These are phyloP conservation scores for Candida montana DNA, from an alignment of 805 yeast genomes.

Conservation along the genomic window DNA sequence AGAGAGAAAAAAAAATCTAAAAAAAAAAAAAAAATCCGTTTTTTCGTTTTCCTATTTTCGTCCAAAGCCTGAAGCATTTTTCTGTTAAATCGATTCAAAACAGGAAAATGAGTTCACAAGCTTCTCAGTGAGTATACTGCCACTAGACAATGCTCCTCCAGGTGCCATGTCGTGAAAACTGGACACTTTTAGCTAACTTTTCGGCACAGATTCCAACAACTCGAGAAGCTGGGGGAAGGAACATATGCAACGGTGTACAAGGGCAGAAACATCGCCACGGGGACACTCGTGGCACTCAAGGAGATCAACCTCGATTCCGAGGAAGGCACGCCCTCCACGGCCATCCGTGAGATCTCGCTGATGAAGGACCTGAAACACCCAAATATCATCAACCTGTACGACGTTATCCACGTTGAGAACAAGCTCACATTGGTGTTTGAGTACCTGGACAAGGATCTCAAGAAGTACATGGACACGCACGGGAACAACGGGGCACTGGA, in stretches of 20 bases:
- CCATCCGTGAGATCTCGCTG: conserved; percentile 90
- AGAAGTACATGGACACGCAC: conserved; percentile 87
- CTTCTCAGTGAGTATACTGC: conserved; percentile 22
- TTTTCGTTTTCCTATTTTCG: too few species aligned
- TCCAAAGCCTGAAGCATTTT: too few species aligned
- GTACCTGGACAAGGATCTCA: conserved; percentile 87
- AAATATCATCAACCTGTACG: conserved; percentile 87
- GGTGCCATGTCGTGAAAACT: too few species aligned
- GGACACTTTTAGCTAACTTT: background rate
- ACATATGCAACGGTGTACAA: conserved; percentile 99
- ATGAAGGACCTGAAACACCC: conserved; percentile 94
- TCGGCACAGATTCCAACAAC: conserved; percentile 28
- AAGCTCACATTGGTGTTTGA: conserved; percentile 92
- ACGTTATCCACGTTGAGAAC: conserved; percentile 95
- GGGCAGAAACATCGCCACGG: conserved; percentile 80
- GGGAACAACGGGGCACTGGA: conserved; percentile 88
- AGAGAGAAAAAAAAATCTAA: background rate
- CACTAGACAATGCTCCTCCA: background rate
- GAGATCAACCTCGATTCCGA: conserved; percentile 94
- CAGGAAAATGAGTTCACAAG: conserved; percentile 23
- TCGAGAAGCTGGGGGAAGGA: conserved; percentile 89
- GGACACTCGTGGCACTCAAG: conserved; percentile 87
- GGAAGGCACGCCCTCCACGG: conserved; percentile 97
- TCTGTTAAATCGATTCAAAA: too few species aligned
- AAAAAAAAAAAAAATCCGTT: too few species aligned